Evolutionary conservation across 306 rosid genomes (phyloP).

Genomic region (Quercus alba): DNA sequence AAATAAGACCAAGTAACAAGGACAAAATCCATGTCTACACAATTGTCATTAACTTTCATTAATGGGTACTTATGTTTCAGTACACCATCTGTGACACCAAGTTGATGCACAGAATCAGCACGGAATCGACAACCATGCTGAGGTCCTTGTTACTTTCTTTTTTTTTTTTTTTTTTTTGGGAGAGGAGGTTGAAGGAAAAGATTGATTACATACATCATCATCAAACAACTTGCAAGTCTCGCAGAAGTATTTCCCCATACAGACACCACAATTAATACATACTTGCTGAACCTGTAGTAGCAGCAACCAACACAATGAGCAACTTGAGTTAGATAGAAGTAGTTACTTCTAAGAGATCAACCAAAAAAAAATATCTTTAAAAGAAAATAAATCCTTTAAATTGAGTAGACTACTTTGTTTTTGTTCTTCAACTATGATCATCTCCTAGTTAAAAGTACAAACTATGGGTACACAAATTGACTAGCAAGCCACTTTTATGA

Average conservation of each 20-base stretch:
- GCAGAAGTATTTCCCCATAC: slow-evolving; percentile 87
- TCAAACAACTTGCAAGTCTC: slow-evolving; percentile 75
- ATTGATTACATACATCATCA: slow-evolving; percentile 54
- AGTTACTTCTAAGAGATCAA: not conserved
- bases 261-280: slow-evolving; percentile 79
- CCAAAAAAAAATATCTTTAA: not conserved
- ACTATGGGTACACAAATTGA: not conserved
- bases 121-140: not conserved
- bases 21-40: not conserved
- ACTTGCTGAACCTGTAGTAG: slow-evolving; percentile 68
- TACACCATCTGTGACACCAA: not conserved
- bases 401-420: not conserved
- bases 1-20: not conserved
- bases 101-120: not conserved
- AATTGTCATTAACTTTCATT: not conserved
- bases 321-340: not conserved
- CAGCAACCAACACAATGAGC: slow-evolving; percentile 22
- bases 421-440: not conserved
- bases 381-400: not conserved
- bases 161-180: not conserved
- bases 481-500: not conserved
- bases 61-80: not conserved
- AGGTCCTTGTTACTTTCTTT: not conserved
- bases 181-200: not conserved
- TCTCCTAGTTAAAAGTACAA: not conserved